phyloP scores from a whole-genome alignment of 257 asterid genomes.

The Jasminum sambac region DNA sequence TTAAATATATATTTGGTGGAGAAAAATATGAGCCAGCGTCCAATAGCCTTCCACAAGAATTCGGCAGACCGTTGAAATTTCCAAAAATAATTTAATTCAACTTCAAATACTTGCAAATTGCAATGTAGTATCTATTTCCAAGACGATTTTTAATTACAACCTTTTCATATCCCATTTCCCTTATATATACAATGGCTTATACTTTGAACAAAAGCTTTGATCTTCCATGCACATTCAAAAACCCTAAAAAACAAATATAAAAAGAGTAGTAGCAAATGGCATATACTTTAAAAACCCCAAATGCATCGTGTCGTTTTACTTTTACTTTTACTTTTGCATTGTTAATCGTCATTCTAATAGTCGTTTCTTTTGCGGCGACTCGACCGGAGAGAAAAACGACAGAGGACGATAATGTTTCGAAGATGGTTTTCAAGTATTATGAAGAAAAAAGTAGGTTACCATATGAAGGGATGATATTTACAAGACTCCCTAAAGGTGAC shows the following conservation, averaged over 20 bases:
- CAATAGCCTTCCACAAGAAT: slow-evolving; percentile 19
- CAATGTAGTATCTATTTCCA: not conserved
- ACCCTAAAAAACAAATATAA: not conserved
- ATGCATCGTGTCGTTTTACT: not conserved
- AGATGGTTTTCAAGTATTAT: slow-evolving; percentile 23
- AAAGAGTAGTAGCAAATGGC: slow-evolving; percentile 11
- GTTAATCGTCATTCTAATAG: slow-evolving; percentile 12
- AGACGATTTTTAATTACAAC: not conserved
- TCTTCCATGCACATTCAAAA: not conserved
- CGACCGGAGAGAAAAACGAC: slow-evolving; percentile 29
- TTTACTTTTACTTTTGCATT: not conserved
- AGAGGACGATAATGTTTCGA: slow-evolving; percentile 22
- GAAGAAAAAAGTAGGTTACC: slow-evolving; percentile 14
- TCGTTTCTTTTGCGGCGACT: slow-evolving; percentile 19
- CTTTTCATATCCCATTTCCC: slow-evolving; percentile 23
- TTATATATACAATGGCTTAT: not conserved
- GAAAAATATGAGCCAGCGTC: slow-evolving; percentile 24
- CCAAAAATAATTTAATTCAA: slow-evolving; percentile 20
- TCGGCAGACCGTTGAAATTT: slow-evolving; percentile 39
- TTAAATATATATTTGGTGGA: not conserved
- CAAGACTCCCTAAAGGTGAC: slow-evolving; percentile 43
- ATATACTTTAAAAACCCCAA: slow-evolving; percentile 12
- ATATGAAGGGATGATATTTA: slow-evolving; percentile 22
- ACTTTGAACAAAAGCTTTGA: slow-evolving; percentile 4
- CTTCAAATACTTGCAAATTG: slow-evolving; percentile 45